phyloP scores from a whole-genome alignment of 441 rosid genomes.

The Croton laevigatus region DNA sequence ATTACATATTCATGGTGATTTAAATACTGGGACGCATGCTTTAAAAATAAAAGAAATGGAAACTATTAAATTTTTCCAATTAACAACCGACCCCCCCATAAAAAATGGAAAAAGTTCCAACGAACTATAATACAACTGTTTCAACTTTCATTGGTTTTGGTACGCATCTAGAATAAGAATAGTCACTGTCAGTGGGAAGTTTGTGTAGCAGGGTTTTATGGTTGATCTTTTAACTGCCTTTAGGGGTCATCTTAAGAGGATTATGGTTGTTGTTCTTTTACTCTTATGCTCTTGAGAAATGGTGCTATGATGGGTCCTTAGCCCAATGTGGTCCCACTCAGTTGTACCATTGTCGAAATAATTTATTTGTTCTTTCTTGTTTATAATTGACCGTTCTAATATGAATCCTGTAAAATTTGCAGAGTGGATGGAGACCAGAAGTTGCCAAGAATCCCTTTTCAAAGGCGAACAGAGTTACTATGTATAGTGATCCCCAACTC shows the following conservation, averaged over 20 bases:
- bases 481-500: conserved; percentile 21
- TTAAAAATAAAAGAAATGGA: conserved; percentile 1
- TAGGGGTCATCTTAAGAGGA: not conserved
- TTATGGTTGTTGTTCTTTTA: not conserved
- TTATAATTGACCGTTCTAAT: not conserved
- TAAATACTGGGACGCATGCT: conserved; percentile 2
- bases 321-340: not conserved
- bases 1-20: not conserved
- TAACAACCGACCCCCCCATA: not conserved
- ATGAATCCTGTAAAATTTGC: conserved; percentile 35
- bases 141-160: not conserved
- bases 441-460: conserved; percentile 66
- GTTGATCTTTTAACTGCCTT: not conserved
- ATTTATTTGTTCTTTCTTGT: not conserved
- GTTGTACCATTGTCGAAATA: not conserved
- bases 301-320: not conserved
- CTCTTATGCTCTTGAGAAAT: not conserved
- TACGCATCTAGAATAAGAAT: not conserved
- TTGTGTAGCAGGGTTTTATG: not conserved
- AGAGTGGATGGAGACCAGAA: conserved; percentile 74
- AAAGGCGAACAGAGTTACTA: conserved; percentile 33
- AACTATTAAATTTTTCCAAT: not conserved
- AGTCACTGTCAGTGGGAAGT: not conserved
- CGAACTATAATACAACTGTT: not conserved
- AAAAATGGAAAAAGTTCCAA: not conserved